Evolutionary conservation across 1,139 yeast genomes (phyloP).

Genomic region (Candida pseudoviswanathii): DNA sequence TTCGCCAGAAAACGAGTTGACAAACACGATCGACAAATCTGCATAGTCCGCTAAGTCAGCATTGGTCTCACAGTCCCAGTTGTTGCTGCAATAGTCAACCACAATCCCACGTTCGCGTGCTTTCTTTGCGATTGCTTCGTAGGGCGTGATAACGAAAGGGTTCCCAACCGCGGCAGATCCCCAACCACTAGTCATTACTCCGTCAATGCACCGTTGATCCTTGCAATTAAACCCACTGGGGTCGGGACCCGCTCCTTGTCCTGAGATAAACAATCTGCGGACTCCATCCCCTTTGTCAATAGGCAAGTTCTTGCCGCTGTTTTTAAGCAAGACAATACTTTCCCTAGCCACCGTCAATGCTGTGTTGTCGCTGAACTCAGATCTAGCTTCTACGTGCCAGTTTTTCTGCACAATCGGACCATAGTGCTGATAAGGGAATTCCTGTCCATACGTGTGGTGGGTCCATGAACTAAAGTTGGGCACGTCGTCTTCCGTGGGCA

Average conservation of each 20-base stretch:
- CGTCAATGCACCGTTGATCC: conserved; percentile 50
- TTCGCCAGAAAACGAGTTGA: conserved; percentile 57
- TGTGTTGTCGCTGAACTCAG: conserved; percentile 48
- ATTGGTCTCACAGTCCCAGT: conserved; percentile 45
- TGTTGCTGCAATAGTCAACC: conserved; percentile 44
- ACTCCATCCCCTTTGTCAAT: conserved; percentile 45
- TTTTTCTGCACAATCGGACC: conserved; percentile 59
- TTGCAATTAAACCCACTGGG: conserved; percentile 52
- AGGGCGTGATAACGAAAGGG: conserved; percentile 58
- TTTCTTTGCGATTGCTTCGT: conserved; percentile 48
- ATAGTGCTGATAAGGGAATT: conserved; percentile 52
- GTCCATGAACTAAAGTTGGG: conserved; percentile 69
- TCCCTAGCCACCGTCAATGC: conserved; percentile 60
- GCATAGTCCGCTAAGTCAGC: conserved; percentile 51
- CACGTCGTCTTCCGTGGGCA: conserved; percentile 41
- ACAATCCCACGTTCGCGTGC: conserved; percentile 48
- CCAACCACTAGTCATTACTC: conserved; percentile 52
- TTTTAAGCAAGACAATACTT: conserved; percentile 56
- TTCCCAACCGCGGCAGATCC: conserved; percentile 55
- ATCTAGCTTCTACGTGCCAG: conserved; percentile 57
- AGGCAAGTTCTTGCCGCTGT: conserved; percentile 53
- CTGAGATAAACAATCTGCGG: conserved; percentile 47
- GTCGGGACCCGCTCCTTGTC: conserved; percentile 50
- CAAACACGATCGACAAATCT: conserved; percentile 56
- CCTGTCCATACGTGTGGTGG: conserved; percentile 53